phyloP scores from a whole-genome alignment of 169 alveolate genomes.

The Hammondia hammondi region DNA sequence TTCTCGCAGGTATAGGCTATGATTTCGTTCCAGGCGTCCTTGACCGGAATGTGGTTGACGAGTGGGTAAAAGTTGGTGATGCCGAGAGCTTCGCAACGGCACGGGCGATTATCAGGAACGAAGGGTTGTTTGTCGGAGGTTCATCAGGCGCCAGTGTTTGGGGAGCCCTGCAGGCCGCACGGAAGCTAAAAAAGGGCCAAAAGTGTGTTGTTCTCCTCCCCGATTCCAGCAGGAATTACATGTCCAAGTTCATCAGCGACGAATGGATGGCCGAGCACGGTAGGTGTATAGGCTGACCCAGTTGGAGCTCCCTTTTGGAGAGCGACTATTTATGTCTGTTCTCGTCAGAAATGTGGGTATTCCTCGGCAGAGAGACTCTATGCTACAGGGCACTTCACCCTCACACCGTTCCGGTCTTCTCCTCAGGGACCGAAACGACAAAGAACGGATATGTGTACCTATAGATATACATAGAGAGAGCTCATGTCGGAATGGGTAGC shows the following conservation, averaged over 20 bases:
- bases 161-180: constrained; percentile 83
- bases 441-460: too few relatives aligned
- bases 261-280: constrained; percentile 80
- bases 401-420: background rate
- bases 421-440: too few relatives aligned
- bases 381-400: background rate
- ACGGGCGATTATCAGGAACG: constrained; percentile 83
- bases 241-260: constrained; percentile 79
- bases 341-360: too few relatives aligned
- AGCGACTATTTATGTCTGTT: too few relatives aligned
- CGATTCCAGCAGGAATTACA: constrained; percentile 84
- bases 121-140: constrained; percentile 90
- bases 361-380: background rate
- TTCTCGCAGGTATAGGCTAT: constrained; percentile 92
- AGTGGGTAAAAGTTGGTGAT: constrained; percentile 84
- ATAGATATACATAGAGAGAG: too few relatives aligned
- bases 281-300: background rate
- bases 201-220: constrained; percentile 71
- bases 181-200: constrained; percentile 66
- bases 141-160: constrained; percentile 87
- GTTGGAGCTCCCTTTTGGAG: background rate
- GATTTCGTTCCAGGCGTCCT: constrained; percentile 84
- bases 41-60: constrained; percentile 78
- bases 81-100: constrained; percentile 83
- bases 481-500: background rate